Conservation (phyloP, 73 alveolate genomes). For the Uronychia binucleata region DNA sequence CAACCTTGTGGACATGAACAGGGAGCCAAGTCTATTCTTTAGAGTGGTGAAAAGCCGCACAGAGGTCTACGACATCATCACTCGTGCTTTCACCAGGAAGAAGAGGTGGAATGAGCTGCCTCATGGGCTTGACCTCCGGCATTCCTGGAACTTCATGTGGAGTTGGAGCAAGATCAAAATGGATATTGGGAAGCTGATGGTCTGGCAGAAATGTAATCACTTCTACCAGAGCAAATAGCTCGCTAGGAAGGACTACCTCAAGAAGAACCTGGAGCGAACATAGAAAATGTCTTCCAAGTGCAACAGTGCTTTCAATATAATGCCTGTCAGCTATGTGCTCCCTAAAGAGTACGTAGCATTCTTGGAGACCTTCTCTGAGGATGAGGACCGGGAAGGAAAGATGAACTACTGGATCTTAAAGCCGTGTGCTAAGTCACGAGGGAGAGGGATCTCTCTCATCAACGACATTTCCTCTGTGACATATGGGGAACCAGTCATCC, state of each 20-base stretch:
- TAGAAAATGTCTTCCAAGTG: constrained; percentile 80
- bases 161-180: constrained; percentile 95
- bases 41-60: constrained; percentile 94
- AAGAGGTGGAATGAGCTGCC: constrained; percentile 96
- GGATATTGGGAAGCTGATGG: constrained; percentile 89
- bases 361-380: constrained; percentile 58
- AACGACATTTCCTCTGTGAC: constrained; percentile 92
- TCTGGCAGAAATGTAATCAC: constrained; percentile 95
- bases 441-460: constrained; percentile 95
- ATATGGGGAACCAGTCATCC: constrained; percentile 94
- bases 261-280: constrained; percentile 88
- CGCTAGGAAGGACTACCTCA: constrained; percentile 93
- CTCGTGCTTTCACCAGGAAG: constrained; percentile 90
- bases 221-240: constrained; percentile 88
- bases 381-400: constrained; percentile 71
- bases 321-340: constrained; percentile 92
- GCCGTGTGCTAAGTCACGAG: constrained; percentile 95
- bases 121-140: constrained; percentile 94
- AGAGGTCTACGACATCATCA: constrained; percentile 97
- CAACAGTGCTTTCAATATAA: constrained; percentile 78
- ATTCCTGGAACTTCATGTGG: constrained; percentile 98
- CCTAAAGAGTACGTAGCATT: constrained; percentile 91
- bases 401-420: constrained; percentile 91
- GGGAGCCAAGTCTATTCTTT: constrained; percentile 67
- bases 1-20: constrained; percentile 19